A percentile compares a stretch with the other conserved stretches of the same genome.
These are phyloP conservation scores for Gracilaria gracilis DNA, from an alignment of 23 red algal genomes.

Conservation along the genomic window DNA sequence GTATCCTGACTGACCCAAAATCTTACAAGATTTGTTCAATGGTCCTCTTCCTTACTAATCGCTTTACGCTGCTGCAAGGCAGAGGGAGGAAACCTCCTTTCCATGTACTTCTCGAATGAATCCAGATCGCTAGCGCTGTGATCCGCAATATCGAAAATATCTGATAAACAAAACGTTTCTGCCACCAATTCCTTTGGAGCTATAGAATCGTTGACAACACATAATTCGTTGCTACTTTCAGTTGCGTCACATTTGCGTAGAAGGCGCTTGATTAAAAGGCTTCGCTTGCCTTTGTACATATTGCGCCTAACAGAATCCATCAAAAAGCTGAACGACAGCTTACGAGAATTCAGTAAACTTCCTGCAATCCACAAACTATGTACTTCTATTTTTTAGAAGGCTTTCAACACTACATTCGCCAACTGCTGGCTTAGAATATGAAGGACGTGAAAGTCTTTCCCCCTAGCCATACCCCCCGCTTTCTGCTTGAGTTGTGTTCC, in stretches of 20 bases:
- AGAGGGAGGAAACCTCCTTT: neutral
- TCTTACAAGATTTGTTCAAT: neutral
- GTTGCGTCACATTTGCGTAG: too few species aligned
- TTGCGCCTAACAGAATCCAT: too few species aligned
- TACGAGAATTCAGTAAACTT: neutral
- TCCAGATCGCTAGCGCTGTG: neutral
- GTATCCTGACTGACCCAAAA: constrained; percentile 1
- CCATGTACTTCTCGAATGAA: constrained; percentile 2
- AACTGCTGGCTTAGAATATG: constrained; percentile 8
- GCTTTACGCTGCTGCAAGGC: neutral
- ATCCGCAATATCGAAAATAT: constrained; percentile 7
- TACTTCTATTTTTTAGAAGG: neutral
- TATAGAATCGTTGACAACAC: too few species aligned
- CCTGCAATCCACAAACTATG: constrained; percentile 17
- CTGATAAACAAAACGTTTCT: neutral
- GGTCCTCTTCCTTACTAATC: neutral
- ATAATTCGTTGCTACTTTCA: too few species aligned
- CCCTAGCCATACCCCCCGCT: neutral
- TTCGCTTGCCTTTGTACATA: too few species aligned
- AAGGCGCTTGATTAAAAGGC: too few species aligned
- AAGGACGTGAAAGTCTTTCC: neutral
- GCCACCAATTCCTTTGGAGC: too few species aligned
- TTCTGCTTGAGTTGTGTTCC: neutral
- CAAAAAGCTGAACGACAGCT: neutral
- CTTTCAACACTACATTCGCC: neutral